These are phyloP conservation scores for Candida wancherniae DNA, from an alignment of 805 yeast species.

Conservation along the genomic window DNA sequence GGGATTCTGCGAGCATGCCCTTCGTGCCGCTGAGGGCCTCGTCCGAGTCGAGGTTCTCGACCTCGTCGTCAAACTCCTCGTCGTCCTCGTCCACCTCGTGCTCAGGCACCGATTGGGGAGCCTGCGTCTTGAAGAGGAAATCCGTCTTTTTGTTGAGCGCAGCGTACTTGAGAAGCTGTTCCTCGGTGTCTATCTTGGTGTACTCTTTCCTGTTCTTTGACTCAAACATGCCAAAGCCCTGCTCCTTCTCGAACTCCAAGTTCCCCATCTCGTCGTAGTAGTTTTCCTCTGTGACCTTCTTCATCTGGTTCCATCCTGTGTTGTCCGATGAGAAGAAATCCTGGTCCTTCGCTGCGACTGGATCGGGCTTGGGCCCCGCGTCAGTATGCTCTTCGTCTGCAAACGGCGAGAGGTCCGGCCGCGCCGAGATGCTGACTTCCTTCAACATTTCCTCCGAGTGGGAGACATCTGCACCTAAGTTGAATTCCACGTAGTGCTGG, in stretches of 20 bases:
- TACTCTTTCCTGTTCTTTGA: conserved; percentile 60
- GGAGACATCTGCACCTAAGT: conserved; percentile 16
- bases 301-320: conserved; percentile 80
- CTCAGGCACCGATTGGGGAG: conserved; percentile 1
- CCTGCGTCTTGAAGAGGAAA: conserved; percentile 38
- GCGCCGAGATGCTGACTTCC: conserved; percentile 7
- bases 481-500: conserved; percentile 25
- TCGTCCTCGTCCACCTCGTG: conserved; percentile 27
- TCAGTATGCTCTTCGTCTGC: conserved; percentile 1
- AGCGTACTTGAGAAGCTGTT: conserved; percentile 70
- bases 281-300: conserved; percentile 70
- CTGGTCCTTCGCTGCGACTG: conserved; percentile 15
- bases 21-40: conserved; percentile 77
- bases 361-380: not conserved
- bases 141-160: conserved; percentile 50
- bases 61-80: conserved; percentile 30
- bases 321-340: conserved; percentile 39
- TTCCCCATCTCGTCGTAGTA: conserved; percentile 79
- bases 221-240: conserved; percentile 24
- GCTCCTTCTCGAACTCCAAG: conserved; percentile 39
- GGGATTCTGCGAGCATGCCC: conserved; percentile 73
- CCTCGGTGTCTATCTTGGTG: conserved; percentile 83
- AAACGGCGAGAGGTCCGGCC: not conserved
- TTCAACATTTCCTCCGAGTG: conserved; percentile 7
- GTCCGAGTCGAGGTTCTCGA: conserved; percentile 44